Evolutionary conservation across 2,329 filamentous ascomycete genomes (phyloP).

Genomic region (Alternaria triticina): DNA sequence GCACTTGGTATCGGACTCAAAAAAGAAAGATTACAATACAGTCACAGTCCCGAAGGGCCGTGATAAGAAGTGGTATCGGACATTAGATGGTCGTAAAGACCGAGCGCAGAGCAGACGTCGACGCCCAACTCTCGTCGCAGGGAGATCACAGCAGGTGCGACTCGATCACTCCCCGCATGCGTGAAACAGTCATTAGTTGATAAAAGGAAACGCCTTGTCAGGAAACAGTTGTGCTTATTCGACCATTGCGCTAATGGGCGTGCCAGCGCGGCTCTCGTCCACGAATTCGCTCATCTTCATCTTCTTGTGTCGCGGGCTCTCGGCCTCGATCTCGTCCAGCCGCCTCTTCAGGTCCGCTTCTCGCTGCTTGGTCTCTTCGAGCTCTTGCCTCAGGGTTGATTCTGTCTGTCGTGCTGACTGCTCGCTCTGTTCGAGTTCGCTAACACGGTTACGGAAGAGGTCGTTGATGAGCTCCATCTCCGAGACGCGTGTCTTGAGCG

Average conservation of each 20-base stretch:
- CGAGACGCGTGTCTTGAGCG: conserved; percentile 91
- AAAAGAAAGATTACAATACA: conserved; percentile 38
- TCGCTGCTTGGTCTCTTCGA: conserved; percentile 77
- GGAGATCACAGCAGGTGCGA: conserved; percentile 7
- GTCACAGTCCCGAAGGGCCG: conserved; percentile 3
- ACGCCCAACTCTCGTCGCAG: conserved; percentile 21
- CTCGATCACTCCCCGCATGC: conserved; percentile 10
- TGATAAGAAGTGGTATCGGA: conserved; percentile 37
- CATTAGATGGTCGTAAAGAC: conserved; percentile 44
- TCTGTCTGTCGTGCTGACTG: conserved; percentile 66
- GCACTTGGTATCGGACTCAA: conserved; percentile 31
- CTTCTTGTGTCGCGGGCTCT: conserved; percentile 61
- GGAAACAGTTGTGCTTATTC: conserved; percentile 24
- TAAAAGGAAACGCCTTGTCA: conserved; percentile 11
- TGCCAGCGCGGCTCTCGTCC: conserved; percentile 51
- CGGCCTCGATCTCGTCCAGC: conserved; percentile 67
- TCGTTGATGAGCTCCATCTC: conserved; percentile 93
- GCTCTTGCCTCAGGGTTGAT: conserved; percentile 63
- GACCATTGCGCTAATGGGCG: conserved; percentile 41
- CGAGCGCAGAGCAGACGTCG: conserved; percentile 32
- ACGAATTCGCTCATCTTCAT: conserved; percentile 63
- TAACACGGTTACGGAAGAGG: conserved; percentile 69
- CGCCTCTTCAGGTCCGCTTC: conserved; percentile 84
- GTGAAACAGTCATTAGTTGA: conserved; percentile 17
- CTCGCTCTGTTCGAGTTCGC: conserved; percentile 79